A percentile compares a stretch with the other conserved stretches of the same genome.
Evolutionary conservation across 225 moss, liverwort and hornwort species (phyloP).

Genomic region (Lunularia cruciata): DNA sequence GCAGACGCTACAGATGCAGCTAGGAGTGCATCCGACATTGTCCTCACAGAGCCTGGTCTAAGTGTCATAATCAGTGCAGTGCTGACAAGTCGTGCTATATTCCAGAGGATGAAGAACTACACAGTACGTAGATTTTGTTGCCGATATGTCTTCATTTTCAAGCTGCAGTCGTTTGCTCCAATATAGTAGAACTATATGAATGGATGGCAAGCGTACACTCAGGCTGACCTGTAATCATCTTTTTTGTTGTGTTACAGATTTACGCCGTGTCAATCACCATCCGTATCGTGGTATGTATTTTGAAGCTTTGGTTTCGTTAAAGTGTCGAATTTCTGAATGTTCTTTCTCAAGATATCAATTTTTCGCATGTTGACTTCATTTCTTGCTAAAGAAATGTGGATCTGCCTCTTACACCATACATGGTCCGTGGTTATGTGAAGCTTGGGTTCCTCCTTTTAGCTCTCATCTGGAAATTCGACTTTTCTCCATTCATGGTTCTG

Average conservation of each 20-base stretch:
- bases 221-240: not conserved
- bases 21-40: conserved; percentile 36
- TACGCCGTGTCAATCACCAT: conserved; percentile 78
- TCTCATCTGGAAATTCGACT: conserved; percentile 66
- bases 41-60: conserved; percentile 34
- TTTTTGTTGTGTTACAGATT: conserved; percentile 41
- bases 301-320: too few relatives aligned
- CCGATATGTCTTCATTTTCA: not conserved
- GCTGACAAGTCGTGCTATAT: conserved; percentile 36
- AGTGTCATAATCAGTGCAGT: conserved; percentile 41
- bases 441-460: conserved; percentile 64
- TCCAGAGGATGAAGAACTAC: conserved; percentile 39
- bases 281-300: conserved; percentile 64
- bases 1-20: conserved; percentile 39
- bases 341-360: too few relatives aligned
- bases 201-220: not conserved
- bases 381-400: too few relatives aligned
- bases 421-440: too few relatives aligned
- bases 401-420: too few relatives aligned
- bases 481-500: conserved; percentile 74
- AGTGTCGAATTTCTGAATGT: too few relatives aligned
- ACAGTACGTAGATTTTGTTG: conserved; percentile 11
- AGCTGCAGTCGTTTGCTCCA: not conserved
- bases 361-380: too few relatives aligned
- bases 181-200: not conserved